These are phyloP conservation scores for Arachnomyces sp. DNA, from an alignment of 2,329 filamentous ascomycete genomes.

Conservation along the genomic window DNA sequence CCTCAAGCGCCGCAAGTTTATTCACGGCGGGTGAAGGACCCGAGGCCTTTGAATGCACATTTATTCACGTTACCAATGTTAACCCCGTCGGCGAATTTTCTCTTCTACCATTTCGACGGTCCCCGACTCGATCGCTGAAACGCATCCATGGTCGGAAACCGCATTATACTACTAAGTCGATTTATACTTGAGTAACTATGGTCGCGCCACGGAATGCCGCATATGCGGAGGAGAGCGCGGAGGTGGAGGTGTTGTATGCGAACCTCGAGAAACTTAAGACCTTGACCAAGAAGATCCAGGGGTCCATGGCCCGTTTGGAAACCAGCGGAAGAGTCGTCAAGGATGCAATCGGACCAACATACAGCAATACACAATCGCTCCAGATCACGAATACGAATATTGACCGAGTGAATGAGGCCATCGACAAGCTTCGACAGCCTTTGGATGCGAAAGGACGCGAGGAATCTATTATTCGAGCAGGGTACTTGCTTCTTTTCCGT, in stretches of 20 bases:
- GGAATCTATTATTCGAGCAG: conserved; percentile 80
- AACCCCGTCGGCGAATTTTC: too few relatives aligned
- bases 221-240: conserved; percentile 59
- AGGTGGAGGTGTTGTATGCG: conserved; percentile 59
- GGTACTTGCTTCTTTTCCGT: conserved; percentile 35
- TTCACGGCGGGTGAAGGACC: too few relatives aligned
- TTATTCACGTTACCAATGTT: too few relatives aligned
- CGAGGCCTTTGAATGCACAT: too few relatives aligned
- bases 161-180: conserved; percentile 7
- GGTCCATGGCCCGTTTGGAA: conserved; percentile 74
- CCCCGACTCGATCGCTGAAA: conserved; percentile 6
- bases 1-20: too few relatives aligned
- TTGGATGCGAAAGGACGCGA: conserved; percentile 86
- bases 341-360: conserved; percentile 86
- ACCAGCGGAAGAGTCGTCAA: conserved; percentile 83
- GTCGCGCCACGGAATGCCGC: conserved; percentile 49
- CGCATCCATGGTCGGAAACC: conserved; percentile 13
- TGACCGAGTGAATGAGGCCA: conserved; percentile 75
- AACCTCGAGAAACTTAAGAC: conserved; percentile 85
- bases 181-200: conserved; percentile 31
- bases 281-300: conserved; percentile 91
- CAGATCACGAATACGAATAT: conserved; percentile 87
- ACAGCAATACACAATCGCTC: conserved; percentile 81
- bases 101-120: too few relatives aligned
- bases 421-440: conserved; percentile 82